These are phyloP conservation scores for Euclidium syriacum DNA, from an alignment of 345 rosid genomes.

Conservation along the genomic window DNA sequence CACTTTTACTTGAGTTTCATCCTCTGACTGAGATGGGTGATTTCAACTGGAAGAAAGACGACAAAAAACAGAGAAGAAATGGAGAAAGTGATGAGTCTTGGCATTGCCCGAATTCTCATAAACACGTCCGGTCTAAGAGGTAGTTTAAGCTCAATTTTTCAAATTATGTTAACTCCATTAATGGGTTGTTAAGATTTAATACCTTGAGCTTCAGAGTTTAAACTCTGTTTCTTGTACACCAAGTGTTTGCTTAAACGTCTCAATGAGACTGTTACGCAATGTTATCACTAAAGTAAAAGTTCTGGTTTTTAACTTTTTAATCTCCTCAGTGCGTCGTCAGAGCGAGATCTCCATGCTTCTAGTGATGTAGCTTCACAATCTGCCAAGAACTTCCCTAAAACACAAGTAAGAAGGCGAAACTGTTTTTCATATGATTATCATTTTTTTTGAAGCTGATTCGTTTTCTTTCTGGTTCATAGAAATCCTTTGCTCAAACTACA, in stretches of 20 bases:
- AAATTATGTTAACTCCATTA: neutral
- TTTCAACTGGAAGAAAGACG: constrained; percentile 28
- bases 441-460: neutral
- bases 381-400: constrained; percentile 24
- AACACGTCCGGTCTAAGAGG: constrained; percentile 88
- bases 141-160: constrained; percentile 10
- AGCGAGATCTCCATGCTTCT: constrained; percentile 40
- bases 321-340: constrained; percentile 61
- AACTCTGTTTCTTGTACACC: neutral
- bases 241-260: neutral
- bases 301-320: neutral
- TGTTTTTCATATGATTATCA: neutral
- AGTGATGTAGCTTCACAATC: constrained; percentile 30
- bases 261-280: neutral
- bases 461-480: constrained; percentile 32
- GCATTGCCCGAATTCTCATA: constrained; percentile 23
- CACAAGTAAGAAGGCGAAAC: constrained; percentile 38
- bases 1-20: neutral
- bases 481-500: constrained; percentile 35
- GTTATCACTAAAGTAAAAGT: neutral
- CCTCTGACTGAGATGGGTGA: constrained; percentile 37
- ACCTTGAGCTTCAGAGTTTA: neutral
- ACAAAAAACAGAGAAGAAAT: constrained; percentile 25
- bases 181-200: neutral
- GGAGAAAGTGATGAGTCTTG: constrained; percentile 33